A percentile compares a stretch with the other conserved stretches of the same genome.
These are phyloP conservation scores for Mucuna pruriens DNA, from an alignment of 306 rosid genomes.

Conservation along the genomic window DNA sequence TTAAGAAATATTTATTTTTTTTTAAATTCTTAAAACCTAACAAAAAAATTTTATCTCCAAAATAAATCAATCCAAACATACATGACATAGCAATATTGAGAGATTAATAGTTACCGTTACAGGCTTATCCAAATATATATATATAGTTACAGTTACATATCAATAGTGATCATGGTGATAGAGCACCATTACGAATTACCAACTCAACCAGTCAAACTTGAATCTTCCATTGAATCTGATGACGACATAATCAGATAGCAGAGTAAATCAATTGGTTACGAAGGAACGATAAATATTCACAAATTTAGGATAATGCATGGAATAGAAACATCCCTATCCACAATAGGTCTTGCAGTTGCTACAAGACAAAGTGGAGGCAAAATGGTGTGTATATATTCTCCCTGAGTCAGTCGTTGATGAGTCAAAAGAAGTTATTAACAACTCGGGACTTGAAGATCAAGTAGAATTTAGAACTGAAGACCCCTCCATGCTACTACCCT, in stretches of 20 bases:
- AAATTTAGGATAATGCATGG: constrained; percentile 2
- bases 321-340: constrained; percentile 48
- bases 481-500: constrained; percentile 48
- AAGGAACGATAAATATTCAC: neutral
- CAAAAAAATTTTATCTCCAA: neutral
- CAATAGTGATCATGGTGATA: neutral
- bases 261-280: neutral
- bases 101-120: neutral
- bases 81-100: neutral
- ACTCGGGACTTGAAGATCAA: constrained; percentile 54
- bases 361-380: constrained; percentile 60
- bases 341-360: constrained; percentile 65
- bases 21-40: neutral
- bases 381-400: constrained; percentile 59
- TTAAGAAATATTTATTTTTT: neutral
- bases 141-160: neutral
- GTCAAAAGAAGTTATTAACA: constrained; percentile 49
- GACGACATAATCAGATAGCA: no score
- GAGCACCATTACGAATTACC: no score
- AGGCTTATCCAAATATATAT: neutral
- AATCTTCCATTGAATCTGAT: neutral
- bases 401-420: constrained; percentile 52
- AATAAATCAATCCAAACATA: neutral
- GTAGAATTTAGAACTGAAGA: constrained; percentile 69
- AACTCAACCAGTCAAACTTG: neutral